Base-by-base conservation (phyloP, 164 flowering plant species). In the Sextonia rubra region DNA sequence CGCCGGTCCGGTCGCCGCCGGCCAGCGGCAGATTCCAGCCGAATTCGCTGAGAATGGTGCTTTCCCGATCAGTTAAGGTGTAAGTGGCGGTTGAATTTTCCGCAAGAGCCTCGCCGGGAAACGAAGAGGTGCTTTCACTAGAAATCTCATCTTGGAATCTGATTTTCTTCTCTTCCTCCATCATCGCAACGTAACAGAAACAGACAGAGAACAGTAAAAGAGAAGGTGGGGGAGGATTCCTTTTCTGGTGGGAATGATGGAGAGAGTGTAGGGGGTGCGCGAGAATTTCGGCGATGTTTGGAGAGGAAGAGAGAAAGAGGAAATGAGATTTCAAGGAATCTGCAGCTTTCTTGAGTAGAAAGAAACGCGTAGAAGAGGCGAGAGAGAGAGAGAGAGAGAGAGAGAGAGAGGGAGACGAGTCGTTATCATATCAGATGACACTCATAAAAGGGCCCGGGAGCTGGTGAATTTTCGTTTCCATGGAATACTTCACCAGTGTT, bases 41-140 rank as follows among this genome's bases (percentile, higher is more conserved):
- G 80, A 89, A 86, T 47, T 86, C 91, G 75, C 79, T 68, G 47
- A 89, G 73, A 49, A 89, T 84, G 69, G 66, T 74, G 78, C 69
- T 78, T 64, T 83, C 88, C 27, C 74, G 71, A n/a, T 77, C 77
- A 70, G 17, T 75, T 75, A 83, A 79, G 81, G 81, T 79, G 82
- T 77, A 78, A 8, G 11, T 37, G 62, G 69, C 69, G n/a, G 70
- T 30, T 12, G 55, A n/a, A 56, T 47, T 66, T 15, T 60, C 75
- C 20, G 60, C 68, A 8, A 64, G 25, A 3, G 66, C 52, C 14
- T 32, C 17, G 70, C 47, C 69, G 71, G 71, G 44, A 69, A 80
- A 75, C 14, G 80, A 18, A 87, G 87, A 87, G 77, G 75, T 71
- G 3, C 82, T 76, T 23, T 78, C 75, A 32, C 74, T 23, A 4